A percentile compares a stretch with the other conserved stretches of the same genome.
phyloP scores from a whole-genome alignment of 495 filamentous ascomycete species.

The Tuber borchii region DNA sequence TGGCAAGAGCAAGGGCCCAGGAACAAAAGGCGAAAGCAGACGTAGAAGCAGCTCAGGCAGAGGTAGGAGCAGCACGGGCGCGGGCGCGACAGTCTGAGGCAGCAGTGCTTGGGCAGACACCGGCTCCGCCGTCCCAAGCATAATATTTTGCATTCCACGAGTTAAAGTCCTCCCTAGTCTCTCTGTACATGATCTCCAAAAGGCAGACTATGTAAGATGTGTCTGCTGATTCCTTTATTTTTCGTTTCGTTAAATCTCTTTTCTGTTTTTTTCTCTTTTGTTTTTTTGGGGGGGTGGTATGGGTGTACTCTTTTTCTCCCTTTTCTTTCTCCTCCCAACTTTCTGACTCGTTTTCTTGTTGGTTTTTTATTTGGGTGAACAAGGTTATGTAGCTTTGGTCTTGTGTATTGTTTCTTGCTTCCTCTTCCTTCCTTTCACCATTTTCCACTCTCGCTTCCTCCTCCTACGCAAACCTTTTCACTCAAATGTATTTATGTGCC shows the following conservation, averaged over 20 bases:
- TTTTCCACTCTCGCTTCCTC: slow-evolving; percentile 21
- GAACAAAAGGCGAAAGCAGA: slow-evolving; percentile 13
- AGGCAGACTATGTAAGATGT: not conserved
- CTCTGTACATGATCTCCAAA: not conserved
- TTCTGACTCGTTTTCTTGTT: slow-evolving; percentile 20
- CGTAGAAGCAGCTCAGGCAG: slow-evolving; percentile 20
- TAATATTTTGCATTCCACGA: slow-evolving; percentile 6
- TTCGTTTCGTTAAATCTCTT: slow-evolving; percentile 3
- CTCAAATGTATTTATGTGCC: not conserved
- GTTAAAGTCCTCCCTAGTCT: not conserved
- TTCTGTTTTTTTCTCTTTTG: not conserved
- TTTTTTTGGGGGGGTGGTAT: slow-evolving; percentile 28
- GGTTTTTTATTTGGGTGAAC: slow-evolving; percentile 7
- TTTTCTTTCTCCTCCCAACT: not conserved
- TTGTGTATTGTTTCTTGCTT: slow-evolving; percentile 8
- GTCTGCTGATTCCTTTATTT: slow-evolving; percentile 21
- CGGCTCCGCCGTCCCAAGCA: slow-evolving; percentile 21
- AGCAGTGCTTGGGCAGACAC: not conserved
- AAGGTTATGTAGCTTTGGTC: slow-evolving; percentile 27
- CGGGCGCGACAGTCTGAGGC: slow-evolving; percentile 16
- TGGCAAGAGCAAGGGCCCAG: slow-evolving; percentile 24
- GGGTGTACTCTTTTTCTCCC: slow-evolving; percentile 19
- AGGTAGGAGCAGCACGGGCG: slow-evolving; percentile 25
- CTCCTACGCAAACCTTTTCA: not conserved
- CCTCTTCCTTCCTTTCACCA: slow-evolving; percentile 11